These are phyloP conservation scores for Acanthamoeba lenticulata DNA, from an alignment of 208 protist genomes.

Conservation along the genomic window DNA sequence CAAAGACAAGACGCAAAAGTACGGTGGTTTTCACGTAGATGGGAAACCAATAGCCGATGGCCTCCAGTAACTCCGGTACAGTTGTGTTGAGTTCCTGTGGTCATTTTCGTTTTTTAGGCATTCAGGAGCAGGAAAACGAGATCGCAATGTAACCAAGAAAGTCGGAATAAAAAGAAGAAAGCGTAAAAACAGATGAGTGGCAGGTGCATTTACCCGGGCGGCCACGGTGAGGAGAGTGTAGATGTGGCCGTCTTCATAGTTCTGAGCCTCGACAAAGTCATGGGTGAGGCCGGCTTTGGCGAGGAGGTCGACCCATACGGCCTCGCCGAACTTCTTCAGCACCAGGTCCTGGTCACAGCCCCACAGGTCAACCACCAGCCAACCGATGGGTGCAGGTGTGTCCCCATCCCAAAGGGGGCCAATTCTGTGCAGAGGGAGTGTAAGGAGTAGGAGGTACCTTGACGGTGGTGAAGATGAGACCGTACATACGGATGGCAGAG, in stretches of 20 bases:
- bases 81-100: neutral
- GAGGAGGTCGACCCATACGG: neutral
- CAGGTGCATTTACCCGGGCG: neutral
- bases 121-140: neutral
- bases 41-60: slow-evolving; percentile 25
- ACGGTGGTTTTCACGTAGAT: slow-evolving; percentile 23
- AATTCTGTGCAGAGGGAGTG: neutral
- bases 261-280: slow-evolving; percentile 9
- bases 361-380: no score
- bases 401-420: neutral
- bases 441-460: neutral
- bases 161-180: neutral
- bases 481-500: no score
- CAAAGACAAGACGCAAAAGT: neutral
- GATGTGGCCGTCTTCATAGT: neutral
- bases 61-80: neutral
- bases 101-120: no score
- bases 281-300: neutral
- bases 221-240: neutral
- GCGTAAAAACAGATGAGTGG: neutral
- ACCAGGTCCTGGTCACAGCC: slow-evolving; percentile 56
- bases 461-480: slow-evolving; percentile 27
- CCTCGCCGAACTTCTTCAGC: slow-evolving; percentile 23
- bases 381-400: no score
- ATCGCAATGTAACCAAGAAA: neutral